phyloP scores from a whole-genome alignment of 257 asterid genomes.

The Marsdenia floribunda region DNA sequence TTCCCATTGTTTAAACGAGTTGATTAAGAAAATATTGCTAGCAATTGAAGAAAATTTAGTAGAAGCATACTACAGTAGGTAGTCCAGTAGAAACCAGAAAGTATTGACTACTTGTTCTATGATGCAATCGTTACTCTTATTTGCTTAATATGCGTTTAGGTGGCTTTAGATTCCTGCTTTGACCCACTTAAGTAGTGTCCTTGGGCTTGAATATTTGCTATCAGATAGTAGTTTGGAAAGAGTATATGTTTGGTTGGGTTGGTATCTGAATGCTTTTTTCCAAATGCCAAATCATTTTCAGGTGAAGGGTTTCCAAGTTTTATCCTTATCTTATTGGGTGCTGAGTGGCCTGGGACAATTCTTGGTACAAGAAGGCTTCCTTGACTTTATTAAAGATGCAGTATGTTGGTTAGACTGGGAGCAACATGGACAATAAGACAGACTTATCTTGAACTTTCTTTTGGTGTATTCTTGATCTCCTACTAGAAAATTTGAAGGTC shows the following conservation, averaged over 20 bases:
- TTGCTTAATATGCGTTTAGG: not conserved
- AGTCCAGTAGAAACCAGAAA: not conserved
- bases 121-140: not conserved
- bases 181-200: not conserved
- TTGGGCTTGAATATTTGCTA: not conserved
- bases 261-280: not conserved
- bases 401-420: too few species aligned
- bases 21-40: not conserved
- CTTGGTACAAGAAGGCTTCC: not conserved
- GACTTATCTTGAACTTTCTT: not conserved
- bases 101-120: not conserved
- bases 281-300: not conserved
- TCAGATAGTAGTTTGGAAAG: not conserved
- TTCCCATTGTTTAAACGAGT: not conserved
- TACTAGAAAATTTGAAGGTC: not conserved
- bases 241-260: not conserved
- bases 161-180: not conserved
- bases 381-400: not conserved
- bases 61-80: not conserved
- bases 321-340: not conserved
- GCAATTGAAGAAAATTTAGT: not conserved
- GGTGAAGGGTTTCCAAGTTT: not conserved
- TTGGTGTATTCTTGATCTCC: not conserved
- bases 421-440: not conserved
- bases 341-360: not conserved